Conservation (phyloP, 345 rosid species). For the Populus davidiana region DNA sequence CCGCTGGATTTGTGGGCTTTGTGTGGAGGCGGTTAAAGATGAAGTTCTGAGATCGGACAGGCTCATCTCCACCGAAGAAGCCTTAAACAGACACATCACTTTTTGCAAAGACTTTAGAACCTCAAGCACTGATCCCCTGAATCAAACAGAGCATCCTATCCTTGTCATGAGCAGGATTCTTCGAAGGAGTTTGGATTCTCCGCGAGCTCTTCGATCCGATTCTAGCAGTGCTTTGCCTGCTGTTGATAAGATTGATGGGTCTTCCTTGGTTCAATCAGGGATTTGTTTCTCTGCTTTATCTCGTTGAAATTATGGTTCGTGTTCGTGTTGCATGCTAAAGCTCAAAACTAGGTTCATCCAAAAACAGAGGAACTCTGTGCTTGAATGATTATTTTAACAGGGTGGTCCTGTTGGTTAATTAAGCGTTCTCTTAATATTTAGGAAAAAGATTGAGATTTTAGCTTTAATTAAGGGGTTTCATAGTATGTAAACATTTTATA, state of each 20-base stretch:
- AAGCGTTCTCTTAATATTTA: neutral
- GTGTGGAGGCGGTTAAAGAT: slow-evolving; percentile 58
- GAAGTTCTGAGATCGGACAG: slow-evolving; percentile 47
- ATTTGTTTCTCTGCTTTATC: slow-evolving; percentile 67
- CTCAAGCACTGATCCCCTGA: slow-evolving; percentile 10
- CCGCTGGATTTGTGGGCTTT: slow-evolving; percentile 62
- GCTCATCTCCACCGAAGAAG: slow-evolving; percentile 55
- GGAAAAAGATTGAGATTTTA: neutral
- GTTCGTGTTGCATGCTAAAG: neutral
- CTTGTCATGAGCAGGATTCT: slow-evolving; percentile 52
- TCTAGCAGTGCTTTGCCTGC: slow-evolving; percentile 47
- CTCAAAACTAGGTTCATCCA: neutral
- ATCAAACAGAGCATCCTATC: slow-evolving; percentile 63
- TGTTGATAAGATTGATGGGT: slow-evolving; percentile 26
- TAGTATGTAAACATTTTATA: neutral
- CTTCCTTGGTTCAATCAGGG: slow-evolving; percentile 47
- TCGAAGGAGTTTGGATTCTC: slow-evolving; percentile 57
- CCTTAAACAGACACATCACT: slow-evolving; percentile 44
- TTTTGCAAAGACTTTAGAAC: slow-evolving; percentile 42
- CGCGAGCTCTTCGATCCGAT: slow-evolving; percentile 36
- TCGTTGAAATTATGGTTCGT: slow-evolving; percentile 18
- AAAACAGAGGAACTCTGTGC: slow-evolving; percentile 3
- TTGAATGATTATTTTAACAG: neutral
- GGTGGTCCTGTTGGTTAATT: neutral
- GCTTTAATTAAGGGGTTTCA: neutral